phyloP scores from a whole-genome alignment of 2,329 filamentous ascomycete species.

The Epichloe hybrida region DNA sequence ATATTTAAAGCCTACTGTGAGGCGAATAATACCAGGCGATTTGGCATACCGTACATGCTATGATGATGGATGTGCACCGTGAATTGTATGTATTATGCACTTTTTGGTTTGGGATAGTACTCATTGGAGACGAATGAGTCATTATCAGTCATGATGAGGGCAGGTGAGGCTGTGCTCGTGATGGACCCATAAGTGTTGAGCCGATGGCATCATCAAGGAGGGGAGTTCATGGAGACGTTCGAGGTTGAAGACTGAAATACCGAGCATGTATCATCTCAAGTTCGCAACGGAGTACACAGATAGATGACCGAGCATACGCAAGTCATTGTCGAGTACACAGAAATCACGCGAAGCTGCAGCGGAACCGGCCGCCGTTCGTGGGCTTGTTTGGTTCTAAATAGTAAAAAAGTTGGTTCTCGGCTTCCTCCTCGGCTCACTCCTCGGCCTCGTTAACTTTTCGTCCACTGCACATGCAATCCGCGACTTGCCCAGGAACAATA shows the following conservation, averaged over 20 bases:
- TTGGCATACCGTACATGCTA: not conserved
- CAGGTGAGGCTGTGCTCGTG: too few relatives aligned
- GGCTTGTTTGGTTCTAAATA: not conserved
- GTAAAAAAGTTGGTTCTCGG: too few relatives aligned
- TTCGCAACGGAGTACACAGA: not conserved
- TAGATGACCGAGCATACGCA: not conserved
- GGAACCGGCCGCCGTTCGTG: not conserved
- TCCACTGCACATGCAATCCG: not conserved
- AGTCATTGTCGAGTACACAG: not conserved
- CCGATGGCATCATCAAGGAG: too few relatives aligned
- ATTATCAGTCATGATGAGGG: too few relatives aligned
- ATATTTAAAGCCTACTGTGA: not conserved
- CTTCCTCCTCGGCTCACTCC: too few relatives aligned
- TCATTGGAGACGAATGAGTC: not conserved
- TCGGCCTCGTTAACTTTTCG: too few relatives aligned
- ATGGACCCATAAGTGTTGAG: too few relatives aligned
- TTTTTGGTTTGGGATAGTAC: not conserved
- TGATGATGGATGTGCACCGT: not conserved
- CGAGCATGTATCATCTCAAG: too few relatives aligned
- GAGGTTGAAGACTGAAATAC: too few relatives aligned
- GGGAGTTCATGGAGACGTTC: too few relatives aligned
- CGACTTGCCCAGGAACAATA: not conserved
- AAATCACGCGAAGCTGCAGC: too few relatives aligned
- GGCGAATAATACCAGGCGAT: not conserved
- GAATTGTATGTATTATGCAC: not conserved